Evolutionary conservation across 2,329 filamentous ascomycete species (phyloP).

Genomic region (Cryphonectria parasitica): DNA sequence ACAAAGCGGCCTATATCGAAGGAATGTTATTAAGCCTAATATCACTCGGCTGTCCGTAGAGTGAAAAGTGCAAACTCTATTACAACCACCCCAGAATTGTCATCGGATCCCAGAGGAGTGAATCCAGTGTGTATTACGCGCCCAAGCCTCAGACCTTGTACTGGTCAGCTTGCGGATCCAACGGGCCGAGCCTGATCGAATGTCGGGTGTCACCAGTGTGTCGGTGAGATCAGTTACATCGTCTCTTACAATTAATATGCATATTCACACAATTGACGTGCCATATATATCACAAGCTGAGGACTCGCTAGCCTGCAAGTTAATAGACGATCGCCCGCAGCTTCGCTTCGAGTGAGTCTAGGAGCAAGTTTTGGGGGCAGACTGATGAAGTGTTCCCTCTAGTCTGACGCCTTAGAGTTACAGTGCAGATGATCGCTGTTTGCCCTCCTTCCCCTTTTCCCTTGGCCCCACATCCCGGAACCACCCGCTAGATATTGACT

Average conservation of each 20-base stretch:
- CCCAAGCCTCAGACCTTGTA: neutral
- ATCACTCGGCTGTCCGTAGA: neutral
- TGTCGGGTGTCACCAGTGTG: neutral
- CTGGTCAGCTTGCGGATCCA: neutral
- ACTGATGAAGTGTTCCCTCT: neutral
- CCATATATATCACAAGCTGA: neutral
- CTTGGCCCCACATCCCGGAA: neutral
- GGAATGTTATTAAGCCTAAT: neutral
- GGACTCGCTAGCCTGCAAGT: neutral
- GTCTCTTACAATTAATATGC: neutral
- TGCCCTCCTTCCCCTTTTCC: neutral
- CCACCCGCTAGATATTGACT: neutral
- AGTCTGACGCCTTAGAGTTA: neutral
- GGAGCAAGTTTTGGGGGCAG: too few relatives aligned
- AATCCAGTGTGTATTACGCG: neutral
- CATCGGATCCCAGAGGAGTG: neutral
- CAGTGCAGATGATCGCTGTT: neutral
- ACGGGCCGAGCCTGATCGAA: neutral
- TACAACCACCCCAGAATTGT: neutral
- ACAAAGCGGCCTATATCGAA: neutral
- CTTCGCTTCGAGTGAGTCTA: neutral
- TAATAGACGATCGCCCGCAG: neutral
- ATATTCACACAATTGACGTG: neutral
- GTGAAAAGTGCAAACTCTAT: neutral
- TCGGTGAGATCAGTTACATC: neutral